Percentiles rank a stretch among this genome's conserved stretches.
phyloP scores from a whole-genome alignment of 768 basidiomycete species.

The Tremella fuciformis region DNA sequence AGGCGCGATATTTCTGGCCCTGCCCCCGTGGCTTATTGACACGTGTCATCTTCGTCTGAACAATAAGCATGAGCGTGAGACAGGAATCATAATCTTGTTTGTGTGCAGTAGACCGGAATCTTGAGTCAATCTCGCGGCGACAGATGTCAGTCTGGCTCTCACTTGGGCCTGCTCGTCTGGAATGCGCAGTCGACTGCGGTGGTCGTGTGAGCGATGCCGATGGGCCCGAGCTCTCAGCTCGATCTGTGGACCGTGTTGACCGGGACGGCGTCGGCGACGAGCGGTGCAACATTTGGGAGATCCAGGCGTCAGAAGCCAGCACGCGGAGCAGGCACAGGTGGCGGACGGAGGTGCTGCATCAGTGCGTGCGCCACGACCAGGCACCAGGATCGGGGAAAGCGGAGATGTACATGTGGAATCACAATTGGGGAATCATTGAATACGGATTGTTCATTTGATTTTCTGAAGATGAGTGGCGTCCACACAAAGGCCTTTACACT shows the following conservation, averaged over 20 bases:
- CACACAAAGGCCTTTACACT: slow-evolving; percentile 53
- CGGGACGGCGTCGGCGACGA: slow-evolving; percentile 3
- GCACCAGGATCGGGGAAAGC: neutral
- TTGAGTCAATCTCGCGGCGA: neutral
- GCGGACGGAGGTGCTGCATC: slow-evolving; percentile 6
- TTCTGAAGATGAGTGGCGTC: slow-evolving; percentile 4
- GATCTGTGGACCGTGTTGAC: neutral
- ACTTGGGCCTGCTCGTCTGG: neutral
- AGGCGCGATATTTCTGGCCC: neutral
- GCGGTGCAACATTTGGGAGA: neutral
- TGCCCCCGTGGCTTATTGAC: neutral
- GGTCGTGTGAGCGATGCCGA: neutral
- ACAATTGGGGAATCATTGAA: too few relatives aligned
- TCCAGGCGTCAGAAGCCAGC: slow-evolving; percentile 2
- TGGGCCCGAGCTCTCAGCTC: neutral
- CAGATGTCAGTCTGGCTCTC: neutral
- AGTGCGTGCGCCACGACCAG: slow-evolving; percentile 1
- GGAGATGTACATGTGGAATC: too few relatives aligned
- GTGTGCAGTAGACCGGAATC: neutral
- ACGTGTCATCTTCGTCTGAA: slow-evolving; percentile 6
- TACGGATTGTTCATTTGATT: slow-evolving; percentile 15
- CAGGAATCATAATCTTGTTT: neutral
- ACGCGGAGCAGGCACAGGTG: neutral
- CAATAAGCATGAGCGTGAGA: neutral
- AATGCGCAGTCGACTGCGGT: slow-evolving; percentile 1